Percentiles rank a stretch among this genome's conserved stretches.
Conservation (phyloP, 164 flowering plant species). For the Stephania cephalantha region DNA sequence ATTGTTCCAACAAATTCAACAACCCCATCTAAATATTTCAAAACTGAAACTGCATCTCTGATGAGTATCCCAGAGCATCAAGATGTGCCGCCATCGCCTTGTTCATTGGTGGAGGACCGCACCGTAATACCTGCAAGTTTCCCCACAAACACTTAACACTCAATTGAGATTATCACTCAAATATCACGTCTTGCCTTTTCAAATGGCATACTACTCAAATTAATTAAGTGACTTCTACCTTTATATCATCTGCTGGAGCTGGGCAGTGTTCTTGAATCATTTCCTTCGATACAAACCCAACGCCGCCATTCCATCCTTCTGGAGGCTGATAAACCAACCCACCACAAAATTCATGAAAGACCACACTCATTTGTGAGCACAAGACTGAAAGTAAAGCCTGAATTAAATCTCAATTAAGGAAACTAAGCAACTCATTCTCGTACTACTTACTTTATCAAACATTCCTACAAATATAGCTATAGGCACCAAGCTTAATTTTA, state of each 20-base stretch:
- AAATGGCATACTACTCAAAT: no score
- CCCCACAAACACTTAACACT: neutral
- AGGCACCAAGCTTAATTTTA: no score
- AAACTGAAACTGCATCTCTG: constrained; percentile 88
- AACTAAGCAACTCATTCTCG: no score
- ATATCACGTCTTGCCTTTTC: neutral
- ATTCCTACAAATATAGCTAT: no score
- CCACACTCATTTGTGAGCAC: neutral
- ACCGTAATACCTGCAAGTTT: constrained; percentile 60
- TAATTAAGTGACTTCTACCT: constrained; percentile 31
- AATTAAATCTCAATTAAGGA: neutral
- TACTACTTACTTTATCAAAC: no score
- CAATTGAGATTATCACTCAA: neutral
- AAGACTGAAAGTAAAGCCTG: neutral
- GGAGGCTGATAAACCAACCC: constrained; percentile 58
- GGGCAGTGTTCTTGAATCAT: constrained; percentile 91
- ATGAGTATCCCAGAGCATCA: constrained; percentile 58
- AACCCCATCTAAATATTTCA: constrained; percentile 18
- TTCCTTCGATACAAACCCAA: constrained; percentile 91
- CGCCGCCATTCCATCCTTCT: constrained; percentile 91
- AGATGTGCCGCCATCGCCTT: constrained; percentile 92
- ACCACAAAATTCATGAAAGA: neutral
- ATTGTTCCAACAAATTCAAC: no score
- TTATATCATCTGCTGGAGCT: constrained; percentile 74
- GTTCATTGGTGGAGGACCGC: constrained; percentile 98